phyloP scores from a whole-genome alignment of 305 asterid genomes.

The Lippia alba region DNA sequence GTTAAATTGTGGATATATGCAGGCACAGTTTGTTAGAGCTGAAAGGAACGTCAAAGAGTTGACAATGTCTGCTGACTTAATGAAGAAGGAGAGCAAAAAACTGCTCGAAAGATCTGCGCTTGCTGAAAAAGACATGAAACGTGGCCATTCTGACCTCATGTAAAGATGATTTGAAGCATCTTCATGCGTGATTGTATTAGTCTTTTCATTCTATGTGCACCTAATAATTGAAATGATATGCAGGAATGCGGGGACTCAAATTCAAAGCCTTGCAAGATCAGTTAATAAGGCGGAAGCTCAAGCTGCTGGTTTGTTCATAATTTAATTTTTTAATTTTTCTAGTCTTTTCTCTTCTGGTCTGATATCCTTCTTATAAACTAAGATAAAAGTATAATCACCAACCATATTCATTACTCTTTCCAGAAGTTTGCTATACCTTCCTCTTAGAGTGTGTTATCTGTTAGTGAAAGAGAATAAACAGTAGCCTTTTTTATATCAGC shows the following conservation, averaged over 20 bases:
- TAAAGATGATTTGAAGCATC: constrained; percentile 39
- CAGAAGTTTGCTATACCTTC: not conserved
- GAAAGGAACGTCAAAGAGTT: constrained; percentile 80
- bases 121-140: constrained; percentile 85
- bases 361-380: not conserved
- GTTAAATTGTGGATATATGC: constrained; percentile 37
- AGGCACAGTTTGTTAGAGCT: constrained; percentile 83
- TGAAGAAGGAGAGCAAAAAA: constrained; percentile 89
- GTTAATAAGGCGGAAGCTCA: constrained; percentile 74
- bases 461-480: not conserved
- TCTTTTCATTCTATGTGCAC: constrained; percentile 33
- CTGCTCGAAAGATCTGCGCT: constrained; percentile 83
- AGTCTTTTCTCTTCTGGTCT: not conserved
- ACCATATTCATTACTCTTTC: constrained; percentile 11
- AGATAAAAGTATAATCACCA: not conserved
- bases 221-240: constrained; percentile 39
- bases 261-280: constrained; percentile 68
- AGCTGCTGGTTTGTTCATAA: constrained; percentile 70
- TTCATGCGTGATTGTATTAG: constrained; percentile 19
- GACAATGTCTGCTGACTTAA: constrained; percentile 70
- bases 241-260: constrained; percentile 81
- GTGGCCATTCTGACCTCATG: constrained; percentile 74
- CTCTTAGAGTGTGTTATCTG: not conserved
- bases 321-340: constrained; percentile 2
- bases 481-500: not conserved